A percentile compares a stretch with the other conserved stretches of the same genome.
phyloP scores from a whole-genome alignment of 768 basidiomycete genomes.

The Ramaria sp. region DNA sequence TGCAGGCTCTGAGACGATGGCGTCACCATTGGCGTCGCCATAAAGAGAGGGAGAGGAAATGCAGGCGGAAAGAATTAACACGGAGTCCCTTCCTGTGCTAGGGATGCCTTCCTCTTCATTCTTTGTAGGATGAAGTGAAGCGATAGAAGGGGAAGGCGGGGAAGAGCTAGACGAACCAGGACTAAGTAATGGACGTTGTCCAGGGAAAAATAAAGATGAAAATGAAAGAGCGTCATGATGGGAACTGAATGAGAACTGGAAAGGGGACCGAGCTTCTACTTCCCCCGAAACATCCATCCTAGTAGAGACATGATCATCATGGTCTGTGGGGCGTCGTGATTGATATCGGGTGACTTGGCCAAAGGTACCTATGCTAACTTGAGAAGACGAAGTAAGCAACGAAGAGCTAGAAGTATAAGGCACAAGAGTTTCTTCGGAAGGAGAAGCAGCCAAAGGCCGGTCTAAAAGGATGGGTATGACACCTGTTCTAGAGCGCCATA shows the following conservation, averaged over 20 bases:
- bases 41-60: neutral
- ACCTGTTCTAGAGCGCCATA: neutral
- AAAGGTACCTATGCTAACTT: neutral
- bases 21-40: neutral
- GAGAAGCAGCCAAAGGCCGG: neutral
- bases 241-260: no score
- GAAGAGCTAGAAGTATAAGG: neutral
- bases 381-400: neutral
- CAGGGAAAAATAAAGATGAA: no score
- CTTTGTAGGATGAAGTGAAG: neutral
- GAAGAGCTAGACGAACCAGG: neutral
- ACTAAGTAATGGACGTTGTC: neutral
- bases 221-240: no score
- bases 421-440: neutral
- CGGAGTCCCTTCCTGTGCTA: neutral
- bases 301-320: neutral
- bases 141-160: neutral
- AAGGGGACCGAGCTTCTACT: neutral
- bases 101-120: neutral
- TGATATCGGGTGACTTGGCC: neutral
- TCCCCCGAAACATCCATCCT: neutral
- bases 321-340: neutral
- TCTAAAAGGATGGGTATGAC: neutral
- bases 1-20: no score
- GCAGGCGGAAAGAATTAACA: neutral